Evolutionary conservation across 495 filamentous ascomycete genomes (phyloP), one percentile per base, ranked within the genome.

Genomic region (Corynascus novoguineensis): DNA sequence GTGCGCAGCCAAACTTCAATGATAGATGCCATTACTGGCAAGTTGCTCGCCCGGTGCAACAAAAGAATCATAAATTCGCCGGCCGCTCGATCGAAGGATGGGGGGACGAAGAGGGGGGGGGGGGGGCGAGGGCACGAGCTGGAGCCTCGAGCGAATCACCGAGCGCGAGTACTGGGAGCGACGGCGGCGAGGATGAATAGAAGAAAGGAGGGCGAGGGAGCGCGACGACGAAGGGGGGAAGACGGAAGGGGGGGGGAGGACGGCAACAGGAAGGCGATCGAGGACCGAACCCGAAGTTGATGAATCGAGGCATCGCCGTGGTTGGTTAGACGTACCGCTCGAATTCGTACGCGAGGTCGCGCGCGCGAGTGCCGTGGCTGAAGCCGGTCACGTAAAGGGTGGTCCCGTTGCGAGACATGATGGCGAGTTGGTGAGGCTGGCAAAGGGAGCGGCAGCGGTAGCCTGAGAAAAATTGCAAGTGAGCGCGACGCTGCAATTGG

Each of bases 341-440:
- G 88, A 97, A 97, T 83, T 99, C 93, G 88, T 96, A 97, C 79
- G 93, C 93, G 75, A 99, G 90, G 78, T 99, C 93, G 83, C 95
- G 90, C 71, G 93, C 93, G 79, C 93, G 91, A 72, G 93, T 99
- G 68, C 93, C 95, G 74, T 96, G 92, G 79, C 92, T 93, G 75
- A 99, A 99, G 80, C 93, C 93, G 67, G 78, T 80, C 64, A 97
- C 93, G 80, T 98, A 98, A 55, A 98, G 90, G 29, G 93, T 98
- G 40, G 92, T 96, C 53, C 87, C 85, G 67, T 88, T 85, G 63
- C 92, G 89, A 82, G 91, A 96, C 91, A 96, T 97, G 64, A 61
- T 78, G 71, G 52, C 31, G 45, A 50, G 38, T 46, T 51, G 59
- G 15, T 27, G 58, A 27, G 2, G 22, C 8, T 31, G 38, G 46